Conservation (phyloP, 345 rosid species). For the Eucalyptus rudis region DNA sequence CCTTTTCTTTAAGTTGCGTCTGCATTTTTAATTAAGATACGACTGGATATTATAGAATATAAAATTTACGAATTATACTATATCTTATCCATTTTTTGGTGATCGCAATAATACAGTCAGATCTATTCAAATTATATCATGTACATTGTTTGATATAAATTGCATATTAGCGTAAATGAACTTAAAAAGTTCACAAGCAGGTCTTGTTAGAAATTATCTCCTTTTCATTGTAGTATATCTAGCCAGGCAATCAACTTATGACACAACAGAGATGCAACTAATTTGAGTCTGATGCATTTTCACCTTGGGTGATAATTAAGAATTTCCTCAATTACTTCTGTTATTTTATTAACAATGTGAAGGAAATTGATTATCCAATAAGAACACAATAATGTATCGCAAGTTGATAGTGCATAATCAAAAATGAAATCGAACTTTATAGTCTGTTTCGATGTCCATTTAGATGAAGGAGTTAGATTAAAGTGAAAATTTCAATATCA, state of each 20-base stretch:
- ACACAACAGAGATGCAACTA: accelerated
- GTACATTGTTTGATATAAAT: too few relatives aligned
- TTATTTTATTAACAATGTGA: accelerated
- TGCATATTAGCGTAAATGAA: too few relatives aligned
- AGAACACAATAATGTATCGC: background rate
- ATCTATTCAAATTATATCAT: too few relatives aligned
- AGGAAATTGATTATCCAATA: background rate
- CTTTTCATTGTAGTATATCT: background rate
- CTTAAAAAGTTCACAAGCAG: too few relatives aligned
- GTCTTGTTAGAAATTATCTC: too few relatives aligned
- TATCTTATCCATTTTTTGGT: accelerated
- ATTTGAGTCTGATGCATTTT: background rate
- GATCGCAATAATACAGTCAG: accelerated
- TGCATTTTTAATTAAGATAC: too few relatives aligned
- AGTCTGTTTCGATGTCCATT: accelerated
- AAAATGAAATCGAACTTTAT: background rate
- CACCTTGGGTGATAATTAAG: background rate
- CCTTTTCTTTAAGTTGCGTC: background rate
- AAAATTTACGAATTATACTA: too few relatives aligned
- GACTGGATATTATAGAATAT: accelerated
- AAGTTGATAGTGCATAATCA: background rate
- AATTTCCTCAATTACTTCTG: accelerated
- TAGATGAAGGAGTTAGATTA: background rate
- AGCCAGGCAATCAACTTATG: background rate
- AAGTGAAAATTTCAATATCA: background rate